Evolutionary conservation across 495 filamentous ascomycete genomes (phyloP).

Genomic region (Penicillium turbatum): DNA sequence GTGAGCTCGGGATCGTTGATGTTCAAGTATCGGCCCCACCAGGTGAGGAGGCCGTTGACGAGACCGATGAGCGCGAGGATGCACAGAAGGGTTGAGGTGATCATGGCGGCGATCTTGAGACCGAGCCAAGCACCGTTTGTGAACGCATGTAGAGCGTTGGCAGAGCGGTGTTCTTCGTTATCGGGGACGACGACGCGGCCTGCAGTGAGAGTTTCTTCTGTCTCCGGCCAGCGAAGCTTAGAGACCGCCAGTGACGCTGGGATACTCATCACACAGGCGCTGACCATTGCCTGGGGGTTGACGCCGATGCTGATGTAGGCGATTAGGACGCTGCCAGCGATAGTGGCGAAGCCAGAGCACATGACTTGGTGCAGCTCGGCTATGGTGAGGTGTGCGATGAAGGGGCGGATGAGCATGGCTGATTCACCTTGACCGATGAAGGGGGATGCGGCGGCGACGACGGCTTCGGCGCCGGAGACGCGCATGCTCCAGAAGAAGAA

Average conservation of each 20-base stretch:
- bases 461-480: constrained; percentile 89
- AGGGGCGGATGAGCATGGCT: constrained; percentile 85
- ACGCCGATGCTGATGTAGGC: constrained; percentile 78
- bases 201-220: constrained; percentile 76
- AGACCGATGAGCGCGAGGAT: constrained; percentile 79
- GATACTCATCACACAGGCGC: constrained; percentile 86
- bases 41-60: constrained; percentile 71
- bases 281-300: constrained; percentile 80
- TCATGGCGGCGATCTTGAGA: constrained; percentile 85
- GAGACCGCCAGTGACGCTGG: constrained; percentile 81
- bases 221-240: constrained; percentile 84
- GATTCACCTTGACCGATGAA: constrained; percentile 95
- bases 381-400: constrained; percentile 73
- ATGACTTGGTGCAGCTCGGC: constrained; percentile 90
- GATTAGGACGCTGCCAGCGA: constrained; percentile 70
- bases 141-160: constrained; percentile 81
- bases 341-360: constrained; percentile 69
- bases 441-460: constrained; percentile 88
- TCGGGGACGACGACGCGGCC: constrained; percentile 76
- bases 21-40: constrained; percentile 85
- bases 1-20: constrained; percentile 65
- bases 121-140: constrained; percentile 84
- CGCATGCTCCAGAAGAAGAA: constrained; percentile 89
- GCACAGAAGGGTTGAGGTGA: constrained; percentile 70
- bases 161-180: constrained; percentile 58